Evolutionary conservation across 2,329 filamentous ascomycete species (phyloP), one percentile per base, ranked within the genome.

Genomic region (Monosporascus sp.): DNA sequence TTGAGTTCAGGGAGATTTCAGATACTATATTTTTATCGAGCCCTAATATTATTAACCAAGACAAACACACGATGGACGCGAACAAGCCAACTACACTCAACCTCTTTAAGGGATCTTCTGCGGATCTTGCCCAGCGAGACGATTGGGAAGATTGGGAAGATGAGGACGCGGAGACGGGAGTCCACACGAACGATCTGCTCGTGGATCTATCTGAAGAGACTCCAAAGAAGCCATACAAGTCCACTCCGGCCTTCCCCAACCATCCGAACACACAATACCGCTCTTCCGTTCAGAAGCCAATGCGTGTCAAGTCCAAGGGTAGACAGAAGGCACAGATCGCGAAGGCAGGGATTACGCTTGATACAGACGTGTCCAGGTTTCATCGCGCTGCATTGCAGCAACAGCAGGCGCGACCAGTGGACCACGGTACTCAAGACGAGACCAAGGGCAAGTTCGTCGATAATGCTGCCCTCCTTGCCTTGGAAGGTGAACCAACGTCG

Each of bases 281-380:
- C 49, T 59, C 69, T 25, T 75, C 77, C 1, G 63, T 68, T 2
- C 69, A 72, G 27, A 77, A 70, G 51, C 63, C 77, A 31, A 69
- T 67, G 45, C 72, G 79, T 8, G 65, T 79, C 22, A 85, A 78
- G 64, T 88, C 85, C 3, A 78, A 78, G 51, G 77, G 79, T 31
- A 76, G 83, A 50, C 83, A 87, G 62, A 82, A 81, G 62, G 76
- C 77, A 22, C 76, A 85, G 64, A 82, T 85, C 66, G 75, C 77
- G 52, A 77, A 79, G 69, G 81, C 80, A 8, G 84, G 84, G 14
- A 88, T 89, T 63, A 85, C 76, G 57, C 67, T 90, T 20, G 83
- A 89, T 58, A 91, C 88, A 2, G 85, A 86, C 64, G 86, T 89
- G 74, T 74, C 82, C 56, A 73, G 68, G 56, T 75, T 75, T 65